Evolutionary conservation across 148 eudicot species (phyloP).

Genomic region (Chenopodium album): DNA sequence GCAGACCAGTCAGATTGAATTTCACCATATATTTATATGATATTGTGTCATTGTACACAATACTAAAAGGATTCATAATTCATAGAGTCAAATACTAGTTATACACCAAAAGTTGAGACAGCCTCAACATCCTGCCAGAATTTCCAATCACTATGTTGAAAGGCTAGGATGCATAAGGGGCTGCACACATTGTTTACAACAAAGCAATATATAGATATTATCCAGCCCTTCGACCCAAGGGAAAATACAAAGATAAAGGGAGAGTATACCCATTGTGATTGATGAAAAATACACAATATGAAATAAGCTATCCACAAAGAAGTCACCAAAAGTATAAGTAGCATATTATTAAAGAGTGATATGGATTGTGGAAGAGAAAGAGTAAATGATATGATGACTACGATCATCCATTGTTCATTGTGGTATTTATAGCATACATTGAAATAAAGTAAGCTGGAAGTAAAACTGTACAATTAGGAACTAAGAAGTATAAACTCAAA

Average conservation of each 20-base stretch:
- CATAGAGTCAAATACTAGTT: background rate
- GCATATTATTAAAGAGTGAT: background rate
- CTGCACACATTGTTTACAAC: background rate
- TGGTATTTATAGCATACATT: background rate
- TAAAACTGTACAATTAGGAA: background rate
- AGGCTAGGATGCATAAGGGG: background rate
- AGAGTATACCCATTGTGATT: background rate
- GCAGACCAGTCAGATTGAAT: conserved; percentile 21
- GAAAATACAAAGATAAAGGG: background rate
- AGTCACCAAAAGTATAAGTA: background rate
- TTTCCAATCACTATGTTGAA: background rate
- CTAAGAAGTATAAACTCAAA: background rate
- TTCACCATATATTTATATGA: background rate
- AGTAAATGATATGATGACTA: background rate
- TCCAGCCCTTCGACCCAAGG: background rate
- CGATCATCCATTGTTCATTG: background rate
- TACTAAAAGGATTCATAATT: background rate
- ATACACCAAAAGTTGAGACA: background rate
- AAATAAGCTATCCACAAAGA: background rate
- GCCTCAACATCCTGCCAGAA: background rate
- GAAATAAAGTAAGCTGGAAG: background rate
- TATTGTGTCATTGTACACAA: too few relatives aligned
- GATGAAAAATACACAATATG: background rate
- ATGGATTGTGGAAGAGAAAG: background rate
- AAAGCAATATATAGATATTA: background rate